phyloP scores from a whole-genome alignment of 169 alveolate genomes.

The Plasmodium gonderi region DNA sequence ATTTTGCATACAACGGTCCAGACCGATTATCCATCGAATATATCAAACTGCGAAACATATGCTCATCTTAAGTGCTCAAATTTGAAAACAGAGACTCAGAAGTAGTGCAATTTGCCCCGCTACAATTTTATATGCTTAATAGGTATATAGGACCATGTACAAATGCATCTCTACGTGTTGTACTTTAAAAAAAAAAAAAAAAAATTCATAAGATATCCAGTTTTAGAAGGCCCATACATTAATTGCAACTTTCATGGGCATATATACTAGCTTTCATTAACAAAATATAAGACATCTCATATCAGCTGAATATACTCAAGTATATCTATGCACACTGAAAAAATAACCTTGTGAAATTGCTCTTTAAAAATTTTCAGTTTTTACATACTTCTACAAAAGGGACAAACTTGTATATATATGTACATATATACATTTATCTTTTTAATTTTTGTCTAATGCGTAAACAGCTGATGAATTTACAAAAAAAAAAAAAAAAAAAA shows the following conservation, averaged over 20 bases:
- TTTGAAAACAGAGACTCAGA: conserved; percentile 31
- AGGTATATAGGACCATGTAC: neutral
- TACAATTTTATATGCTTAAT: neutral
- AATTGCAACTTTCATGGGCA: neutral
- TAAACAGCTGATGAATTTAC: neutral
- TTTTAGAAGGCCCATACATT: neutral
- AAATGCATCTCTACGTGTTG: neutral
- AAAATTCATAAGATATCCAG: neutral
- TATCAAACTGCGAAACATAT: conserved; percentile 83
- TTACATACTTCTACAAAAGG: neutral
- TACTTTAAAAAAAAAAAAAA: neutral
- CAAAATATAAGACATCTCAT: too few relatives aligned
- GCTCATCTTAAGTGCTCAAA: conserved; percentile 87
- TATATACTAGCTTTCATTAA: too few relatives aligned
- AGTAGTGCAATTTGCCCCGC: neutral
- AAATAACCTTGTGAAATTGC: neutral
- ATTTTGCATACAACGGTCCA: conserved; percentile 91
- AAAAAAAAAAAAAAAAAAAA: neutral
- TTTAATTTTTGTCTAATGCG: conserved; percentile 1
- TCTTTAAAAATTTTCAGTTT: neutral
- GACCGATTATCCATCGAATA: conserved; percentile 86
- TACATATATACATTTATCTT: neutral
- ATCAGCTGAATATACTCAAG: neutral
- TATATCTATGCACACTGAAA: neutral
- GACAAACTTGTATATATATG: neutral